Evolutionary conservation across 371 early-diverging fungal species (phyloP).

Genomic region (Apophysomyces variabilis): DNA sequence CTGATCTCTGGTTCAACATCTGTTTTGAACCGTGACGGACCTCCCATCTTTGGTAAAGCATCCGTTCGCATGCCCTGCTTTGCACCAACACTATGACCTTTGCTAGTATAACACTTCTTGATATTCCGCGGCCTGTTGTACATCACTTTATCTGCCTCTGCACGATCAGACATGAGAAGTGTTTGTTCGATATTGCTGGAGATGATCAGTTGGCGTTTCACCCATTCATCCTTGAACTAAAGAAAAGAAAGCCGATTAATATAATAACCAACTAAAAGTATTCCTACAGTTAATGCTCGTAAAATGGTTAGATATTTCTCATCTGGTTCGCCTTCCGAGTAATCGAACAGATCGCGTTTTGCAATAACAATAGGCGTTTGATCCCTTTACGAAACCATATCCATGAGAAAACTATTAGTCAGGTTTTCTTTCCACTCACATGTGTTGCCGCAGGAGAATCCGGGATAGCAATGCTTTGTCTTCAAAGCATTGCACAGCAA

Average conservation of each 20-base stretch:
- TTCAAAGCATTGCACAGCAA: conserved; percentile 75
- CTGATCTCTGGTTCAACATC: conserved; percentile 49
- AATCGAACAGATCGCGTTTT: conserved; percentile 72
- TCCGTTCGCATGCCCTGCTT: conserved; percentile 49
- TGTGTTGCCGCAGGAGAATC: conserved; percentile 55
- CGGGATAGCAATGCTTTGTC: conserved; percentile 62
- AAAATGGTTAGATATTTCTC: conserved; percentile 66
- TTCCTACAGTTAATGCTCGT: conserved; percentile 60
- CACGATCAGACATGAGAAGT: conserved; percentile 75
- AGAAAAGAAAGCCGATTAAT: not conserved
- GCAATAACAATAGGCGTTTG: conserved; percentile 63
- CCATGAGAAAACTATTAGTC: not conserved
- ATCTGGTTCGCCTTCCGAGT: conserved; percentile 73
- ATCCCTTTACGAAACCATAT: conserved; percentile 2
- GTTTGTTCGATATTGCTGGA: conserved; percentile 75
- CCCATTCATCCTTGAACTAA: conserved; percentile 71
- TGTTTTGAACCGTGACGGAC: conserved; percentile 48
- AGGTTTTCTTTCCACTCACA: conserved; percentile 29
- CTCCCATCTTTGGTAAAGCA: conserved; percentile 34
- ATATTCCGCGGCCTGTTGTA: conserved; percentile 73
- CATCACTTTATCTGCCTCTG: conserved; percentile 79
- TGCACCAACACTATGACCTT: conserved; percentile 72
- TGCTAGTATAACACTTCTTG: conserved; percentile 63
- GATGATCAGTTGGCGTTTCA: conserved; percentile 80
- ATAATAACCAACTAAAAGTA: not conserved